Evolutionary conservation across 2,329 filamentous ascomycete species (phyloP).

Genomic region (Phialophora chinensis): DNA sequence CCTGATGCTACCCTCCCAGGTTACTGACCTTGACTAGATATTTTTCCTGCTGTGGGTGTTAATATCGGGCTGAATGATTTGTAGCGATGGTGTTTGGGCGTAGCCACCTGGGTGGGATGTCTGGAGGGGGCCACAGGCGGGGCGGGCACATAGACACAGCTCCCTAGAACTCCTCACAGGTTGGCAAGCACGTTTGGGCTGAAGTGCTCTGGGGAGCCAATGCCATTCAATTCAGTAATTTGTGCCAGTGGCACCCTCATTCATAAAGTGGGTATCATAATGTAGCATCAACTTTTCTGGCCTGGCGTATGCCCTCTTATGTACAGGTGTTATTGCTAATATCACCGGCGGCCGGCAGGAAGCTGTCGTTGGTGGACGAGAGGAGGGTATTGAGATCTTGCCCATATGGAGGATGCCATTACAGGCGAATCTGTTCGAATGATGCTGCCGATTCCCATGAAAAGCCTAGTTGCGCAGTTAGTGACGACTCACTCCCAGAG

Average conservation of each 20-base stretch:
- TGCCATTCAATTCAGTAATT: not conserved
- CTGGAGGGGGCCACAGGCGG: not conserved
- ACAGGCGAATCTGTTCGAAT: constrained; percentile 89
- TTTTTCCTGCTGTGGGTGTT: constrained; percentile 81
- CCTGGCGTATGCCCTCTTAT: constrained; percentile 17
- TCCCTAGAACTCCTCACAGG: not conserved
- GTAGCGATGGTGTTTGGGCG: constrained; percentile 6
- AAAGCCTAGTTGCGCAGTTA: constrained; percentile 63
- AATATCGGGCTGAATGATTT: constrained; percentile 51
- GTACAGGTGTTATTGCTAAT: constrained; percentile 20
- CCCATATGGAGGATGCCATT: constrained; percentile 75
- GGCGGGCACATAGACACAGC: not conserved
- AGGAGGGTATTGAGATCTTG: constrained; percentile 73
- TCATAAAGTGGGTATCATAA: constrained; percentile 33
- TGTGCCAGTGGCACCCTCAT: constrained; percentile 10
- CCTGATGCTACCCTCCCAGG: not conserved
- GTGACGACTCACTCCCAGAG: not conserved
- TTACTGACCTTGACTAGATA: constrained; percentile 56
- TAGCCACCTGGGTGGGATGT: not conserved
- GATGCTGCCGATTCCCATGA: constrained; percentile 98
- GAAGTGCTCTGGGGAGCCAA: constrained; percentile 3
- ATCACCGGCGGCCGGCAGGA: constrained; percentile 1
- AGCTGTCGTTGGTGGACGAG: constrained; percentile 65
- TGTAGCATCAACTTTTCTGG: constrained; percentile 31
- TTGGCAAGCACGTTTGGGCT: not conserved